A percentile compares a stretch with the other conserved stretches of the same genome.
Evolutionary conservation across 208 protist genomes (phyloP).

Genomic region (Crithidia bombi): DNA sequence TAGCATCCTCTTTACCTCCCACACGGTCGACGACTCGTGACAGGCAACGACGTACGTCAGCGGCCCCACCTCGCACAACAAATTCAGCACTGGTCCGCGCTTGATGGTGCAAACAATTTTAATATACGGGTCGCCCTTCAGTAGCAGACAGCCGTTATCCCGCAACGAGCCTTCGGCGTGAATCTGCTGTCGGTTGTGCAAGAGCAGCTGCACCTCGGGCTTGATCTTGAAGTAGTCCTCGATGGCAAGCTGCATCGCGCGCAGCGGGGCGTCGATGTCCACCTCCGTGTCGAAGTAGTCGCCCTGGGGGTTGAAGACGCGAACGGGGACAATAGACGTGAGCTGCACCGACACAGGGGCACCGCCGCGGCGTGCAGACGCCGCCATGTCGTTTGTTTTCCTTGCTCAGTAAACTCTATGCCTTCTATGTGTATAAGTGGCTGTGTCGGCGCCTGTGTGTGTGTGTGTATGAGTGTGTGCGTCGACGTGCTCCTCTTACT

Average conservation of each 20-base stretch:
- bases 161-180: conserved; percentile 59
- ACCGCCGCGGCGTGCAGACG: background rate
- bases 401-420: too few relatives aligned
- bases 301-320: conserved; percentile 71
- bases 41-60: conserved; percentile 55
- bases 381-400: background rate
- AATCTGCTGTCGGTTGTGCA: conserved; percentile 81
- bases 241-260: conserved; percentile 70
- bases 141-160: conserved; percentile 79
- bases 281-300: conserved; percentile 89
- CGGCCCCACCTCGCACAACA: conserved; percentile 50
- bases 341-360: conserved; percentile 63
- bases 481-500: too few relatives aligned
- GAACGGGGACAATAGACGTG: conserved; percentile 70
- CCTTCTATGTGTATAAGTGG: too few relatives aligned
- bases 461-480: conserved; percentile 26
- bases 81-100: conserved; percentile 72
- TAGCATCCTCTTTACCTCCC: conserved; percentile 77
- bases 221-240: conserved; percentile 88
- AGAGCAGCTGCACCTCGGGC: conserved; percentile 75
- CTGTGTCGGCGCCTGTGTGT: conserved; percentile 14
- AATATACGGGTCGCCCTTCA: conserved; percentile 88
- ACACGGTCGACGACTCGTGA: conserved; percentile 62
- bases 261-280: conserved; percentile 73
- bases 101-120: conserved; percentile 71